These are phyloP conservation scores for Fusarium guadeloupense DNA, from an alignment of 2,329 filamentous ascomycete species.

Conservation along the genomic window DNA sequence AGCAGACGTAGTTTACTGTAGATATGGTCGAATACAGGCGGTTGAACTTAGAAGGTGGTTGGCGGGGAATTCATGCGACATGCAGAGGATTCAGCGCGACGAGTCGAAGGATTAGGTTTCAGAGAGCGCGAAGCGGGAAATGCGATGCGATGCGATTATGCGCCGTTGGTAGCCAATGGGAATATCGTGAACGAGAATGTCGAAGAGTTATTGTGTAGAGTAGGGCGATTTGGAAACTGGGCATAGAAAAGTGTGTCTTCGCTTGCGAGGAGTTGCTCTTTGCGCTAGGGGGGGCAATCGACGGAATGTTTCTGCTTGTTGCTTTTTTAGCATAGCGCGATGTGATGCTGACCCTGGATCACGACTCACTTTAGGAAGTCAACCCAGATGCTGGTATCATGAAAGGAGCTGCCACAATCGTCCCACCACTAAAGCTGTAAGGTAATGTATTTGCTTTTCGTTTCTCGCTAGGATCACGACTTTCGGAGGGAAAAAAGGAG, in stretches of 20 bases:
- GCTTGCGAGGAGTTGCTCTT: constrained; percentile 20
- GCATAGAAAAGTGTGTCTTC: constrained; percentile 9
- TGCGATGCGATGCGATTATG: constrained; percentile 25
- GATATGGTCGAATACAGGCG: constrained; percentile 9
- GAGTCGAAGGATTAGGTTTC: constrained; percentile 7
- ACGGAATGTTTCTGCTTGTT: constrained; percentile 38
- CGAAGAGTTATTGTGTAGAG: constrained; percentile 26
- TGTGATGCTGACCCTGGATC: constrained; percentile 35
- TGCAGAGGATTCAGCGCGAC: constrained; percentile 7
- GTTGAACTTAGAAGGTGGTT: constrained; percentile 29
- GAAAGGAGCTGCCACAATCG: constrained; percentile 36
- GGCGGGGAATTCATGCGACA: constrained; percentile 32
- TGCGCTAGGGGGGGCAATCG: constrained; percentile 38
- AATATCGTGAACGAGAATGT: constrained; percentile 10
- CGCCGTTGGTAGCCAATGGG: constrained; percentile 15
- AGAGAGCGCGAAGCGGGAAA: constrained; percentile 9
- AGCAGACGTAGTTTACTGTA: neutral
- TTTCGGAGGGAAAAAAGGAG: constrained; percentile 18
- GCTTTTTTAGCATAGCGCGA: constrained; percentile 41
- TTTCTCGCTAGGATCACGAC: constrained; percentile 32
- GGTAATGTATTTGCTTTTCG: constrained; percentile 41
- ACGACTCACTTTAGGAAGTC: constrained; percentile 38
- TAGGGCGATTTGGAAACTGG: constrained; percentile 2
- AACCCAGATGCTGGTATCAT: constrained; percentile 23
- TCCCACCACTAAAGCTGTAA: constrained; percentile 36